These are phyloP conservation scores for Tetrahymena elliotti DNA, from an alignment of 73 alveolate genomes.

Conservation along the genomic window DNA sequence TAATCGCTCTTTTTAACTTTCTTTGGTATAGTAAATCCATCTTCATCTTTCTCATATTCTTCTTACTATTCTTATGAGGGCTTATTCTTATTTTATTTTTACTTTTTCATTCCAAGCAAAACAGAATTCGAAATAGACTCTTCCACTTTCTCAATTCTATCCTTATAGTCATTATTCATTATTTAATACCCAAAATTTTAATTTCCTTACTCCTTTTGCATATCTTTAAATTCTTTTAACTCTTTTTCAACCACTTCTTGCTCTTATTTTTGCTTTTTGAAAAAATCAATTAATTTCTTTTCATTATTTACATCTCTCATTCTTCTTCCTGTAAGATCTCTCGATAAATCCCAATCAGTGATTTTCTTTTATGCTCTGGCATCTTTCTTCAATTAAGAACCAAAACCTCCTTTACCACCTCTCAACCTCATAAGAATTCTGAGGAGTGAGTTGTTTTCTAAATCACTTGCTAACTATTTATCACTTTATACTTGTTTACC, in stretches of 20 bases:
- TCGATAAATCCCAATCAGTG: neutral
- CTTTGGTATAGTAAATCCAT: neutral
- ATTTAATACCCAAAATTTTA: neutral
- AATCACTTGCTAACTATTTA: neutral
- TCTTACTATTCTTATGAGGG: neutral
- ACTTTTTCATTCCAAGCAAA: neutral
- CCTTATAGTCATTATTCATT: neutral
- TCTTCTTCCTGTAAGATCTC: neutral
- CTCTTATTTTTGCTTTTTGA: neutral
- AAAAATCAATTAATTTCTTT: neutral
- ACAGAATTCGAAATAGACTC: neutral
- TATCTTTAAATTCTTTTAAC: neutral
- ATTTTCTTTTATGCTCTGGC: neutral
- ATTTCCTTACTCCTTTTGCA: neutral
- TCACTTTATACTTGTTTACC: neutral
- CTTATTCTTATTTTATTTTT: neutral
- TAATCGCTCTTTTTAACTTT: neutral
- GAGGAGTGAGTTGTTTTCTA: neutral
- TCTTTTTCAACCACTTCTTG: neutral
- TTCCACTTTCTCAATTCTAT: neutral
- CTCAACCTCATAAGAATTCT: neutral
- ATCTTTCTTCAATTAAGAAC: neutral
- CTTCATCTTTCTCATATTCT: neutral
- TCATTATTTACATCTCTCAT: neutral
- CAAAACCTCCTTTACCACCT: neutral